Base-by-base conservation (phyloP, 2,329 filamentous ascomycete species). In the Pseudocercospora crystallina region DNA sequence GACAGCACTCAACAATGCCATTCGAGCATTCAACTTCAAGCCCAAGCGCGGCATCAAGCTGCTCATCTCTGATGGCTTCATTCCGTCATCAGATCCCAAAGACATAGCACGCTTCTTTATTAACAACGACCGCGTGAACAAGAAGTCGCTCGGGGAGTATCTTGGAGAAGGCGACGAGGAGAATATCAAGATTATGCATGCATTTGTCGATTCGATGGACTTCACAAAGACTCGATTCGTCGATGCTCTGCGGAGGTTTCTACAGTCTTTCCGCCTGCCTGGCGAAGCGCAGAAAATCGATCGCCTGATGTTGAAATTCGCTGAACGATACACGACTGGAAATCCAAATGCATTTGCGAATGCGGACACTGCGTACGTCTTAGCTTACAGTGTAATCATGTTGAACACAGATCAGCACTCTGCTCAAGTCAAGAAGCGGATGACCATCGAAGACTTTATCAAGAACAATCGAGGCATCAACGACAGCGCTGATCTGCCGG, bases 401-500 rank as follows among this genome's bases (percentile, higher is more conserved):
- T 76, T 99, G 44, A 99, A 99, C 69, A 96, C 91, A 1, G 94
- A 99, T 75, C 82, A 92, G 61, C 94, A 99, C 73, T 97, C 92
- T 69, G 80, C 76, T 58, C 96, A 96, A 69, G 81, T 99, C 62
- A 86, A 84, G 65, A 83, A 82, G 60, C 85, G 90, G 46, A 99
- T 99, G 94, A 95, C 86, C 20, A 90, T 90, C 59, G 88, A 96
- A 56, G 95, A 99, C 61, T 99, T 99, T 67, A 96, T 99, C 76
- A 96, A 95, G 76, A 99, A 99, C 73, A 99, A 99, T 70, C 80
- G 94, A 26, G 94, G 94, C 51, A 99, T 99, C 76, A 97, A 99
- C 71, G 94, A 99, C 72, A 92, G 89, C 60, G 87, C 90, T 29
- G 89, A 97, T 74, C 74, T 99, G 53, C 94, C 95, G 0, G 85